A percentile compares a stretch with the other conserved stretches of the same genome.
phyloP scores from a whole-genome alignment of 495 filamentous ascomycete species.

The Penicillium psychrofluorescens region DNA sequence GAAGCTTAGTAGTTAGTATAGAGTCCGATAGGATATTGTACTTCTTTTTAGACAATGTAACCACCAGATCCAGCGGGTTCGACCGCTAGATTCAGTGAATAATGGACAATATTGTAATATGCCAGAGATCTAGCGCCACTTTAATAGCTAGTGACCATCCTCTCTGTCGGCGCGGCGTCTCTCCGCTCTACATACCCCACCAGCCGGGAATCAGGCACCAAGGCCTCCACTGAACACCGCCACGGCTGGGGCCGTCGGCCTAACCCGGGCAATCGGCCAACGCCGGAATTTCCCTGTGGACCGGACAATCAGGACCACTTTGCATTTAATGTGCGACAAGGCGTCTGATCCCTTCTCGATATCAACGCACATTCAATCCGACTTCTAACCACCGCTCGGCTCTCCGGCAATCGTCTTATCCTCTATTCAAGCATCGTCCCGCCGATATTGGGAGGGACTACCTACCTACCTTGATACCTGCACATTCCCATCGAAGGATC shows the following conservation, averaged over 20 bases:
- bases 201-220: too few species aligned
- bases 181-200: too few species aligned
- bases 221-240: too few species aligned
- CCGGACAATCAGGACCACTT: slow-evolving; percentile 3
- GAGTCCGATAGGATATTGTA: too few species aligned
- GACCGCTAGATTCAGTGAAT: too few species aligned
- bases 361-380: not conserved
- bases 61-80: too few species aligned
- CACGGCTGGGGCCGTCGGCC: slow-evolving; percentile 8
- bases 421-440: not conserved
- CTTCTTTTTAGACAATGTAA: too few species aligned
- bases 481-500: not conserved
- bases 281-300: slow-evolving; percentile 8
- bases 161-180: too few species aligned
- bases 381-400: not conserved
- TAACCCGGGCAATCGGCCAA: slow-evolving; percentile 10
- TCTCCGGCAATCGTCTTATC: not conserved
- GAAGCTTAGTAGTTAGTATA: too few species aligned
- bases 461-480: not conserved
- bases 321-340: slow-evolving; percentile 6
- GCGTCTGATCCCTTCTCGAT: not conserved
- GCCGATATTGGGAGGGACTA: not conserved
- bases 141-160: too few species aligned
- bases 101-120: too few species aligned
- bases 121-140: too few species aligned